Evolutionary conservation across 495 filamentous ascomycete genomes (phyloP), one percentile per base, ranked within the genome.

Genomic region (Physcia stellaris): DNA sequence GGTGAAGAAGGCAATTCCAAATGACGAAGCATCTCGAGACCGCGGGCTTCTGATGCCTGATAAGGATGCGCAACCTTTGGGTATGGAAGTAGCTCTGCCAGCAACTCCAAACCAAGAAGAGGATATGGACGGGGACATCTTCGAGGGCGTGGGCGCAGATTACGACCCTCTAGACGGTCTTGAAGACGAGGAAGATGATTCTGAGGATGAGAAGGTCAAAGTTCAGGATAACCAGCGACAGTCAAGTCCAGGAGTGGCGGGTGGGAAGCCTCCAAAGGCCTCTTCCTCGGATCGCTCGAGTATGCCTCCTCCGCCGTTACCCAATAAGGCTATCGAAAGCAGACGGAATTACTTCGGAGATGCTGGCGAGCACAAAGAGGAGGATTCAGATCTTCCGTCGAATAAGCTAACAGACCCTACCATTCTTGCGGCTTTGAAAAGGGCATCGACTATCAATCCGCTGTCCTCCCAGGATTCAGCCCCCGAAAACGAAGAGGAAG

Each of bases 161-260:
- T 98, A 94, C 54, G 71, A 98, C 56, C 92, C 90, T 4, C 67
- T 95, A 24, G 86, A 76, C 1, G 80, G 68, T 18, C 68, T 70
- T 15, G 72, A 68, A 4, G 66, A 70, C 24, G 56, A 55, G 9
- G 61, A 62, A 5, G 58, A 57, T 1, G 68, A 66, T 9, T 3
- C 59, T 60, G 51, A 47, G 37, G 46, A 57, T 32, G 47, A 57
- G 32, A 54, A 59, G 35, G 47, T 49, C 18, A 34, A 52, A 7
- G 47, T 51, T 22, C 40, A 37, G 24, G 46, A 42, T 4, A 45
- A 52, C 40, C 48, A 35, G 7, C 31, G 18, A 20, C 17, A 23
- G 7, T 35, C 17, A 27, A 18, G 16, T 26, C 17, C 30, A 19
- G 39, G 36, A 0, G 23, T 35, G 20, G 24, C 47, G 19, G 6